Evolutionary conservation across 116 monocot species (phyloP).

Genomic region (Dioscorea cayenensis): DNA sequence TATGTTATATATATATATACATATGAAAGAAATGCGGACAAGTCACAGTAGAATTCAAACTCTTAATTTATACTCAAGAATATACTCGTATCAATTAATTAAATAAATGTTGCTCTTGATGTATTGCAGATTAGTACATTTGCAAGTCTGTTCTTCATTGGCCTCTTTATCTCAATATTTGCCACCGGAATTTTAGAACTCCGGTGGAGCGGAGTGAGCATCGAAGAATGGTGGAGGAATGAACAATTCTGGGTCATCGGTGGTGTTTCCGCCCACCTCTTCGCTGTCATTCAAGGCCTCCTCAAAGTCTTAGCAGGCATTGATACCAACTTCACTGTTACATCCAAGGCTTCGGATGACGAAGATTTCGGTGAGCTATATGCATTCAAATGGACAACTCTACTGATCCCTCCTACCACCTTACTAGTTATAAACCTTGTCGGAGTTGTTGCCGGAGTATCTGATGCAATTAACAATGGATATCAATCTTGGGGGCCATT

Average conservation of each 20-base stretch:
- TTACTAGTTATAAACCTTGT: slow-evolving; percentile 80
- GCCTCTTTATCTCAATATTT: slow-evolving; percentile 89
- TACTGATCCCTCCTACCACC: slow-evolving; percentile 85
- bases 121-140: slow-evolving; percentile 78
- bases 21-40: no score
- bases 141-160: slow-evolving; percentile 91
- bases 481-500: slow-evolving; percentile 93
- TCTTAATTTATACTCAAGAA: no score
- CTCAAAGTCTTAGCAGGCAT: slow-evolving; percentile 89
- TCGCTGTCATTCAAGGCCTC: slow-evolving; percentile 84
- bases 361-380: slow-evolving; percentile 75
- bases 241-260: slow-evolving; percentile 99
- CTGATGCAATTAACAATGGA: slow-evolving; percentile 86
- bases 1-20: no score
- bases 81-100: no score
- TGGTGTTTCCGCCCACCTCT: slow-evolving; percentile 88
- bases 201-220: slow-evolving; percentile 93
- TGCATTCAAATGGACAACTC: slow-evolving; percentile 92
- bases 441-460: slow-evolving; percentile 90
- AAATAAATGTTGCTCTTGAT: no score
- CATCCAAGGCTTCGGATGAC: slow-evolving; percentile 66
- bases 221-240: slow-evolving; percentile 99
- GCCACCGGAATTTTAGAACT: slow-evolving; percentile 90
- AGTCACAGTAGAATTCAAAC: no score
- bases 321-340: slow-evolving; percentile 95